Evolutionary conservation across 805 yeast genomes (phyloP), one percentile per base, ranked within the genome.

Genomic region (Trichomonascus vanleenenianus): DNA sequence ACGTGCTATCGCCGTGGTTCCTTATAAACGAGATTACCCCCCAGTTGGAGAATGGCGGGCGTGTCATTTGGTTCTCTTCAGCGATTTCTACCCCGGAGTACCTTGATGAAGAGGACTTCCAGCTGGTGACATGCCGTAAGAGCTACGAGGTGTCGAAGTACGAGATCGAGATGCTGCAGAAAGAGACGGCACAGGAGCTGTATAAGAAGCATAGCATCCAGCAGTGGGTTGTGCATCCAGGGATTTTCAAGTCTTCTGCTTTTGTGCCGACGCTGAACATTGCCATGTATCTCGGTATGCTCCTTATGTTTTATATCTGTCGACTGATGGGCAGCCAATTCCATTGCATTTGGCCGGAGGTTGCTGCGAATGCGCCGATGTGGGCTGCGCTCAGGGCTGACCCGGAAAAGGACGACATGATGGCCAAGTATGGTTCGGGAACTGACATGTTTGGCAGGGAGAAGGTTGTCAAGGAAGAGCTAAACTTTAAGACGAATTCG

Each of bases 1-100:
- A 93, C 60, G 96, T 91, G n/a, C 86, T 93, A 66, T 96, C 95
- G 0, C 97, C 97, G 2, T 89, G 85, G 67, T 93, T 81, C 62
- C 67, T 93, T 44, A 72, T 89, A 44, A 85, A 83, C 54, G 79
- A 76, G 51, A 65, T 91, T 16, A 62, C 71, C 34, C 77, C 77
- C 2, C 64, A 78, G 32, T 64, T 89, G n/a, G 52, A 64, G 2
- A 64, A 67, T 27, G 81, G 83, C 3, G 88, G 93, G 0, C 74
- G 75, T 46, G 69, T 88, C 33, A 68, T 88, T 22, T 89, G 97
- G 96, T 78, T 93, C 33, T 81, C 94, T 2, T 83, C 95, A 39
- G 67, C 85, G 36, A 85, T 87, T 79, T 80, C 95, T 0, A 76
- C 75, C 45, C 84, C 95, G 1, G 77, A 80, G 51, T 79, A 76